phyloP scores from a whole-genome alignment of 2,329 filamentous ascomycete species.

The Byssochlamys sp. region DNA sequence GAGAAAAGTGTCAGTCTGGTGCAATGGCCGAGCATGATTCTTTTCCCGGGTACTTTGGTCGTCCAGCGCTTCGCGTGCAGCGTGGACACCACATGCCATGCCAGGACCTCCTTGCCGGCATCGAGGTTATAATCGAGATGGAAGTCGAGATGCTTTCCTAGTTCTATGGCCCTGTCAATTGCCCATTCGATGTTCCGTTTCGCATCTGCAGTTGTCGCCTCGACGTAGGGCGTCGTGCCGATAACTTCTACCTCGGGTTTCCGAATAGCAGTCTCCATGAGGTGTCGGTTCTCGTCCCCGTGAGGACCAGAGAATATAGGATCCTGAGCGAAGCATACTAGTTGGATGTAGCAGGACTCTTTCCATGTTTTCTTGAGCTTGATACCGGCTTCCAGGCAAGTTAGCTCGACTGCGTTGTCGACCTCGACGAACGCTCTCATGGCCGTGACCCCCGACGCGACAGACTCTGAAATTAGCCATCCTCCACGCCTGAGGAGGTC shows the following conservation, averaged over 20 bases:
- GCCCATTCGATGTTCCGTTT: constrained; percentile 56
- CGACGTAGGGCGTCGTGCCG: constrained; percentile 63
- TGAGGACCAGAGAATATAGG: constrained; percentile 52
- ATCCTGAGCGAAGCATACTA: constrained; percentile 63
- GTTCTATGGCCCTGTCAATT: constrained; percentile 43
- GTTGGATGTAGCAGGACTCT: constrained; percentile 50
- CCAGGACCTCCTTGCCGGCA: constrained; percentile 37
- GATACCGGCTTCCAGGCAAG: constrained; percentile 50
- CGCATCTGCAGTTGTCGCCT: constrained; percentile 41
- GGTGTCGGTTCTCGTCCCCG: constrained; percentile 41
- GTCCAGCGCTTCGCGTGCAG: constrained; percentile 46
- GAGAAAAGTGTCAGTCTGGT: constrained; percentile 53
- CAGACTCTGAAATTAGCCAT: constrained; percentile 57
- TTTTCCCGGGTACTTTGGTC: constrained; percentile 31
- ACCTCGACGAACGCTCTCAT: constrained; percentile 65
- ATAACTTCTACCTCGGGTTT: constrained; percentile 46
- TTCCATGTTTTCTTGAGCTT: constrained; percentile 47
- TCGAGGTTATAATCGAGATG: constrained; percentile 64
- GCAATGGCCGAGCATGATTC: constrained; percentile 58
- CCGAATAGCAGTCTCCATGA: constrained; percentile 41
- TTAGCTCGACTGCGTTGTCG: constrained; percentile 51
- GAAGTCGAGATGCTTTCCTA: constrained; percentile 54
- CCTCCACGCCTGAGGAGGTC: constrained; percentile 58
- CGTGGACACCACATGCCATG: constrained; percentile 46
- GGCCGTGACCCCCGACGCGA: constrained; percentile 55